A percentile compares a stretch with the other conserved stretches of the same genome.
Conservation (phyloP, 495 filamentous ascomycete species). For the Podospora tetraspora region DNA sequence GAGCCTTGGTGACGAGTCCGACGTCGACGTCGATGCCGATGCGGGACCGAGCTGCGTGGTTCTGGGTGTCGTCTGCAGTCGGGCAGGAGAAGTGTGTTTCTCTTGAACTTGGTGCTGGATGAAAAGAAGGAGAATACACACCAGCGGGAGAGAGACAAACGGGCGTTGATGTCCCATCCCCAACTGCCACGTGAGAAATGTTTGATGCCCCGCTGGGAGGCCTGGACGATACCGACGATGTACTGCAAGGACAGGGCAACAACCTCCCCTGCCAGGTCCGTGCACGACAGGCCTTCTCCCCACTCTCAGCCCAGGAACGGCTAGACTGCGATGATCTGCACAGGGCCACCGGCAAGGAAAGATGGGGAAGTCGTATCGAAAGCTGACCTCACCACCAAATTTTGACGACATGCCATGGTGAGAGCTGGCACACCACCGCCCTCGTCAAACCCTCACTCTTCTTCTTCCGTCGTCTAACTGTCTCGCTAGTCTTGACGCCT, state of each 20-base stretch:
- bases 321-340: background rate
- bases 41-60: background rate
- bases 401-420: conserved; percentile 9
- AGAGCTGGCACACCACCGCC: background rate
- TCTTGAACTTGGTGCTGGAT: background rate
- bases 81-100: background rate
- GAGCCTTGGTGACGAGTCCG: background rate
- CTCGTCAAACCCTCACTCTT: background rate
- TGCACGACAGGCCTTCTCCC: background rate
- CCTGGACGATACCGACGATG: background rate
- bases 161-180: background rate
- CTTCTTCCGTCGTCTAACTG: background rate
- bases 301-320: background rate
- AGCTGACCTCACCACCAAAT: conserved; percentile 13
- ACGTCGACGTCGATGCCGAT: background rate
- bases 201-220: background rate
- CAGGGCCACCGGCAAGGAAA: background rate
- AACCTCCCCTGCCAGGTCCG: background rate
- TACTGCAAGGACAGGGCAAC: background rate
- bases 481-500: background rate
- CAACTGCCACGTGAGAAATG: background rate
- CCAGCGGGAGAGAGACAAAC: background rate
- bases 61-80: background rate
- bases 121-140: no score
- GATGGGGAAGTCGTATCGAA: background rate